A percentile compares a stretch with the other conserved stretches of the same genome.
phyloP scores from a whole-genome alignment of 2,329 filamentous ascomycete species.

The Beauveria sp. region DNA sequence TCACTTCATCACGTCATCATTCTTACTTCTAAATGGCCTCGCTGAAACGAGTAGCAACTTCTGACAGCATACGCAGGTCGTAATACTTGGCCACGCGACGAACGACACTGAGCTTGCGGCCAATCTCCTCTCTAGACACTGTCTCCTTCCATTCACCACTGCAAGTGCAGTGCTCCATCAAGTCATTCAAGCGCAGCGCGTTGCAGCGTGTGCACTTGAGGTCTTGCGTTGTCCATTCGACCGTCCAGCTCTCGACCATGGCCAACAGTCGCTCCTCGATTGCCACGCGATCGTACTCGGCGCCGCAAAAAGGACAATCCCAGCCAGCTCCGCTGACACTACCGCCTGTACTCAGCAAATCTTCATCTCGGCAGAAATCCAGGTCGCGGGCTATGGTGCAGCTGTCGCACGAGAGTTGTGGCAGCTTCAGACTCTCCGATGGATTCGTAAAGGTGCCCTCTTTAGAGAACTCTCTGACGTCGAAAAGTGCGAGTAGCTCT shows the following conservation, averaged over 20 bases:
- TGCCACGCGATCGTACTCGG: slow-evolving; percentile 66
- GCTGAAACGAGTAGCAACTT: slow-evolving; percentile 60
- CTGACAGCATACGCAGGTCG: slow-evolving; percentile 71
- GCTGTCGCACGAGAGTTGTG: slow-evolving; percentile 76
- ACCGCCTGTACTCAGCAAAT: slow-evolving; percentile 47
- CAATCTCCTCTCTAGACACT: slow-evolving; percentile 58
- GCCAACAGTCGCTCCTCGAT: slow-evolving; percentile 79
- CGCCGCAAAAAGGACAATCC: slow-evolving; percentile 70
- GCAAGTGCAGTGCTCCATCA: slow-evolving; percentile 94
- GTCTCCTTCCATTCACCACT: slow-evolving; percentile 76
- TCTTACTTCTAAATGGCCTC: slow-evolving; percentile 30
- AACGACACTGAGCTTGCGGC: slow-evolving; percentile 60
- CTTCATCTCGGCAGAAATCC: slow-evolving; percentile 85
- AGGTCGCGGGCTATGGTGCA: slow-evolving; percentile 86
- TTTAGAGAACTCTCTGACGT: slow-evolving; percentile 85
- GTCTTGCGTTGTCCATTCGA: slow-evolving; percentile 85
- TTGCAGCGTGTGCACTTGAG: slow-evolving; percentile 67
- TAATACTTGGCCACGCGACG: slow-evolving; percentile 70
- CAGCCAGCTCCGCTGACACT: slow-evolving; percentile 43
- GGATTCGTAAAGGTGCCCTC: slow-evolving; percentile 87
- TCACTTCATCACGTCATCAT: slow-evolving; percentile 3
- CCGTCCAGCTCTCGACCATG: slow-evolving; percentile 64
- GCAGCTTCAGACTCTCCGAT: slow-evolving; percentile 62
- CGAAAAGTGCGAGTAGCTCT: slow-evolving; percentile 82
- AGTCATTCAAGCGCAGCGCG: slow-evolving; percentile 78